phyloP scores from a whole-genome alignment of 345 rosid genomes.

The Draba incana region DNA sequence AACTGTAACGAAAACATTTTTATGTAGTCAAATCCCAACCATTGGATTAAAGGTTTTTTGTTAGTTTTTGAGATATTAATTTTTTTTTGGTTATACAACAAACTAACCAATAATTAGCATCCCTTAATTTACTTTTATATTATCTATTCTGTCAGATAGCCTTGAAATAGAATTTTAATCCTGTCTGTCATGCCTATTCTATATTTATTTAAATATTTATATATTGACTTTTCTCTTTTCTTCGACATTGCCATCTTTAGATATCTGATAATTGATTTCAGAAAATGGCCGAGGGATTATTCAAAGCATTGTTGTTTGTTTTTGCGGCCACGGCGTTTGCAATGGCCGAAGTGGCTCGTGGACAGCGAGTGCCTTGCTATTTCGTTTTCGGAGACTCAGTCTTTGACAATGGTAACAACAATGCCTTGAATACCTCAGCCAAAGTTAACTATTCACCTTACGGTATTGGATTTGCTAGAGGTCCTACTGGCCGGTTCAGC shows the following conservation, averaged over 20 bases:
- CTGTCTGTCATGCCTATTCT: background rate
- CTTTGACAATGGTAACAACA: slow-evolving; percentile 65
- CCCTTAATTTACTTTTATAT: slow-evolving; percentile 8
- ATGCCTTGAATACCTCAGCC: slow-evolving; percentile 46
- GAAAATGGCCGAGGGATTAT: slow-evolving; percentile 21
- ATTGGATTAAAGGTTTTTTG: too few relatives aligned
- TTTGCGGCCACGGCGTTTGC: slow-evolving; percentile 18
- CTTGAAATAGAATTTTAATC: slow-evolving; percentile 32
- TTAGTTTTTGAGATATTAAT: too few relatives aligned
- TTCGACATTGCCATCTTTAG: background rate
- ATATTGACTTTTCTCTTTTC: slow-evolving; percentile 20
- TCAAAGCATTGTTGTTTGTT: slow-evolving; percentile 17
- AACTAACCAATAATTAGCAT: too few relatives aligned
- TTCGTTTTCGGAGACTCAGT: slow-evolving; percentile 70
- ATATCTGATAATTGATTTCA: background rate
- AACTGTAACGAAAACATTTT: too few relatives aligned
- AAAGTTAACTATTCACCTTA: slow-evolving; percentile 63
- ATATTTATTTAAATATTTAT: background rate
- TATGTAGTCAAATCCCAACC: too few relatives aligned
- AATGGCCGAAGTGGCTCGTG: slow-evolving; percentile 21
- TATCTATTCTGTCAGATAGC: background rate
- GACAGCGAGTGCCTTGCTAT: slow-evolving; percentile 56
- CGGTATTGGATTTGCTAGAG: slow-evolving; percentile 55
- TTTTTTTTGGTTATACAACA: too few relatives aligned
- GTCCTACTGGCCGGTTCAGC: slow-evolving; percentile 66